Evolutionary conservation across 2,329 filamentous ascomycete species (phyloP).

Genomic region (Nigrograna mackinnonii): DNA sequence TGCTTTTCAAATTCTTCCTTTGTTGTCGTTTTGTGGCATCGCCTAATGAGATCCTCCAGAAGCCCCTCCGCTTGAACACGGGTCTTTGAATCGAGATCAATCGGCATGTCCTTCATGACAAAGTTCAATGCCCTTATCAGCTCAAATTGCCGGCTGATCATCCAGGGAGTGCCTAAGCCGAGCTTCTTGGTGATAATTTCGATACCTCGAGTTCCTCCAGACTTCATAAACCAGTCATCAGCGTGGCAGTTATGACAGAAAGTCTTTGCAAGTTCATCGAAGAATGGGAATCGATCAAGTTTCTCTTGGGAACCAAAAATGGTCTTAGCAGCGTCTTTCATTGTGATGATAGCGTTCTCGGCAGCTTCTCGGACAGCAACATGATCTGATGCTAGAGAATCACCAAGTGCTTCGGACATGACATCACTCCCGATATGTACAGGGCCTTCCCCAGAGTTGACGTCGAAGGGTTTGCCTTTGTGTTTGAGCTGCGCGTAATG

Average conservation of each 20-base stretch:
- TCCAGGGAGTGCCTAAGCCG: constrained; percentile 81
- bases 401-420: constrained; percentile 85
- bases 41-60: constrained; percentile 75
- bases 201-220: constrained; percentile 88
- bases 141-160: constrained; percentile 80
- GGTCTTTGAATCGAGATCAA: constrained; percentile 89
- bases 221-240: constrained; percentile 98
- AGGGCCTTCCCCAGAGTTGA: constrained; percentile 82
- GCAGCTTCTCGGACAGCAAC: constrained; percentile 80
- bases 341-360: constrained; percentile 74
- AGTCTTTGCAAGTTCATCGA: constrained; percentile 76
- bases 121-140: constrained; percentile 92
- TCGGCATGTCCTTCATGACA: constrained; percentile 97
- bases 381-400: constrained; percentile 86
- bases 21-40: constrained; percentile 76
- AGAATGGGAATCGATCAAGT: constrained; percentile 80
- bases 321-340: constrained; percentile 74
- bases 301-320: constrained; percentile 78
- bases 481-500: constrained; percentile 83
- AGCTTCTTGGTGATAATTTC: constrained; percentile 83
- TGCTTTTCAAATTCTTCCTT: constrained; percentile 77
- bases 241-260: constrained; percentile 96
- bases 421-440: constrained; percentile 85
- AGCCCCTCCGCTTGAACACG: constrained; percentile 81
- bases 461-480: constrained; percentile 77